Base-by-base conservation (phyloP, 768 basidiomycete genomes). In the Amanita polypyramis region DNA sequence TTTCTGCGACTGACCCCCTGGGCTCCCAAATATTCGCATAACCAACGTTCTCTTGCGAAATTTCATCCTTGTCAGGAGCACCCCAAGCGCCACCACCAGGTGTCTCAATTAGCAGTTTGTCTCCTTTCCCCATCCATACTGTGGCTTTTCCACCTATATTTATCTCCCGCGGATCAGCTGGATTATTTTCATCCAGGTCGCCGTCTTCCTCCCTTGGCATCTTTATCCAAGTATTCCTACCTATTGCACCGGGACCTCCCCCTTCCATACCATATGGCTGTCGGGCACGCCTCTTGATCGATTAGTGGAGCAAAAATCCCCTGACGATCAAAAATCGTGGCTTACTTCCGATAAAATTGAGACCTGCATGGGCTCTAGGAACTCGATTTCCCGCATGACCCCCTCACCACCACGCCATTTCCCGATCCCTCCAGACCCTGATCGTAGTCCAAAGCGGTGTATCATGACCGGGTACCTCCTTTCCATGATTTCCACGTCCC, bases 21-120 rank as follows among this genome's bases (percentile, higher is more conserved):
- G 82, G 78, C 56, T 82, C 80, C 84, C 84, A 85, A 23, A 62
- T 67, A 23, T 58, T 63, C 37, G 62, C 58, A 60, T 77, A 69
- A 19, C 50, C 23, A 5, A 20, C 4, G 8, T 66, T 56, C 51
- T 57, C 49, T 42, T 54, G 38, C 52, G 34, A 17, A 58, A 29
- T 5, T 12, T 14, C 21, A 20, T 14, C 12, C 10, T 58, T 64
- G 47, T 68, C 68, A 8, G 57, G 54, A 12, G 52, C 59, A 1
- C 92, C 92, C 86, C 86, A 95, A 2, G 80, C 93, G 5, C 93
- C 93, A 7, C 84, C 93, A 0, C 93, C 93, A 0, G 93, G 93
- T 0, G 93, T 94, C 66, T 92, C 81, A 42, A 95, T 79, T 50
- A 83, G 55, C 51, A 96, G 60, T 43, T 73, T 70, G 59, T 96